Evolutionary conservation across 2,329 filamentous ascomycete species (phyloP), one percentile per base, ranked within the genome.

Genomic region (Fusarium avenaceum): DNA sequence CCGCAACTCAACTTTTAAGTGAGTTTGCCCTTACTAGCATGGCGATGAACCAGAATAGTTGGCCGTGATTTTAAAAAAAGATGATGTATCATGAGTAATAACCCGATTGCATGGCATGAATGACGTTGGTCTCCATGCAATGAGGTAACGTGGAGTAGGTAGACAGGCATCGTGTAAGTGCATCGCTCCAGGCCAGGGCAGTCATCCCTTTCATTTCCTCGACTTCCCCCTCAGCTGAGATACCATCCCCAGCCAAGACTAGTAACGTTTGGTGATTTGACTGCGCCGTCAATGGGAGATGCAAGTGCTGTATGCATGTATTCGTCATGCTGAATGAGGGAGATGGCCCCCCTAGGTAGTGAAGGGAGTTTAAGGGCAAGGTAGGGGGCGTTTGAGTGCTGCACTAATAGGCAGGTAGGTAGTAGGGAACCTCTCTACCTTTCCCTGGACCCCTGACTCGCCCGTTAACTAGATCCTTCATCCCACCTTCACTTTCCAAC

Each of bases 171-270:
- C 44, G 39, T 45, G 46, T 61, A 57, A 50, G 57, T 67, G 66
- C 66, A 69, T 63, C 62, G 35, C 40, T 56, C 35, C 40, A 45
- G 17, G 45, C 70, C 52, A 61, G 58, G 71, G 58, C 57, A 42
- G 52, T 39, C 43, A 57, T 61, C 68, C 72, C 72, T 74, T 73
- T 74, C 72, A 74, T 74, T 74, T 73, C 51, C 61, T 46, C 24
- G 33, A 24, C 17, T 43, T 47, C 24, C 58, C 55, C 55, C 49
- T 43, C 42, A 38, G 59, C 40, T 64, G 15, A n/a, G 33, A 35
- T 35, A 13, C 33, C 13, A 35, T 35, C 33, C 30, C 50, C 62
- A 65, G 47, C 61, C 61, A 64, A 52, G 30, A 33, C 55, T 38
- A 39, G 40, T 35, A 58, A 60, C 54, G 30, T 53, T 46, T 59